Percentiles rank a stretch among this genome's conserved stretches.
Conservation (phyloP, 1,284 basidiomycete genomes). For the Ceratobasidium sp. region DNA sequence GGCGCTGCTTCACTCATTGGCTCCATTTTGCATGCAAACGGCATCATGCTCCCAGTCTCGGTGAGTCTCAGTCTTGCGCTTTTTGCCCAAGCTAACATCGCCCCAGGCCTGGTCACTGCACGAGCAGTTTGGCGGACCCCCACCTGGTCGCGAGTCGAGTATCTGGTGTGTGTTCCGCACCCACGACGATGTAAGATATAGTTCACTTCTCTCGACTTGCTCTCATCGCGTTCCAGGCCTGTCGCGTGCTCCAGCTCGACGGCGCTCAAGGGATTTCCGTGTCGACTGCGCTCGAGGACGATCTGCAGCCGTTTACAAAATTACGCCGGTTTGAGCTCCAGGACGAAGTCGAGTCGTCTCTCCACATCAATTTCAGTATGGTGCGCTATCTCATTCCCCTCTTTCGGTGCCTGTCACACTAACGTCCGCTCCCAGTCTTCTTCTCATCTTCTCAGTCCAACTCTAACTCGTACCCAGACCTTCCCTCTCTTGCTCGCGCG, state of each 20-base stretch:
- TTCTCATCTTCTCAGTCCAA: conserved; percentile 45
- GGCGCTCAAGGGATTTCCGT: conserved; percentile 56
- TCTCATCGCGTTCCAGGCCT: conserved; percentile 56
- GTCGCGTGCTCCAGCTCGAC: conserved; percentile 59
- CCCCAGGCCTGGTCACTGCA: conserved; percentile 57
- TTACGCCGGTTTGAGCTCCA: conserved; percentile 57
- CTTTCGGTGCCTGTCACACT: conserved; percentile 1
- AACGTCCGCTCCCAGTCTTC: conserved; percentile 38
- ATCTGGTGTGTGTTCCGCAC: conserved; percentile 65
- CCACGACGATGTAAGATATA: conserved; percentile 65
- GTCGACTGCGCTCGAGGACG: conserved; percentile 63
- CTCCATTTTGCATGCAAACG: conserved; percentile 45
- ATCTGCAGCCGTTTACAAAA: conserved; percentile 65
- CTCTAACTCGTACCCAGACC: conserved; percentile 8
- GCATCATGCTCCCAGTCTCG: conserved; percentile 48
- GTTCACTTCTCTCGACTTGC: conserved; percentile 15
- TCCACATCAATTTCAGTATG: conserved; percentile 31
- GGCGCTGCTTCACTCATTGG: conserved; percentile 53
- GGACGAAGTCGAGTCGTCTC: conserved; percentile 50
- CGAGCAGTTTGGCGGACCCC: conserved; percentile 48
- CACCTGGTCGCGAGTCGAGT: conserved; percentile 46
- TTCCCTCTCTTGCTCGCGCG: conserved; percentile 7
- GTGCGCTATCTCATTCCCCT: neutral
- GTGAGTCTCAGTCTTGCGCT: neutral
- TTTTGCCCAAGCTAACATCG: neutral